Percentiles rank a stretch among this genome's conserved stretches.
Evolutionary conservation across 305 asterid species (phyloP).

Genomic region (Euphrasia arctica): DNA sequence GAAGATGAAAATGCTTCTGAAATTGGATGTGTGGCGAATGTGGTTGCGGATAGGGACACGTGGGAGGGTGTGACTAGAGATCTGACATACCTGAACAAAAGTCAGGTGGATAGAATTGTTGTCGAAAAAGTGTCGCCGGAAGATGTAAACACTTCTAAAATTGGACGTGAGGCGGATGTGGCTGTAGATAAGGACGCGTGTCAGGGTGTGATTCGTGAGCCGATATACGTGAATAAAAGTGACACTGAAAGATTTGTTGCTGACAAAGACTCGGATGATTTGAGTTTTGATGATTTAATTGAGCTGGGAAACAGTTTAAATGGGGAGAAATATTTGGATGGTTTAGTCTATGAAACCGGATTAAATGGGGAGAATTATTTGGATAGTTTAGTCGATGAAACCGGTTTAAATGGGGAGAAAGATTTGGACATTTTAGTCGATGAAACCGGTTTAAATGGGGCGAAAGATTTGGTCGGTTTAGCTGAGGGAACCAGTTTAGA

Average conservation of each 20-base stretch:
- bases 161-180: constrained; percentile 17
- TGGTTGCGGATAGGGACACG: background rate
- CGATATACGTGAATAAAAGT: constrained; percentile 18
- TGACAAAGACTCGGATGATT: constrained; percentile 23
- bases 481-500: too few relatives aligned
- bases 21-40: constrained; percentile 11
- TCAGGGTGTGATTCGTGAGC: constrained; percentile 25
- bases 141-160: constrained; percentile 15
- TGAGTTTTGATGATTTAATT: background rate
- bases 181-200: constrained; percentile 26
- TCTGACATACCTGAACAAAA: background rate
- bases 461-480: too few relatives aligned
- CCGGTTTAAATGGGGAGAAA: constrained; percentile 22
- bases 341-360: background rate
- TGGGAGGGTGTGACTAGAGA: background rate
- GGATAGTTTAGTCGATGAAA: constrained; percentile 20
- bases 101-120: background rate
- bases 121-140: constrained; percentile 2
- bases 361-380: background rate
- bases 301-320: constrained; percentile 23
- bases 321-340: constrained; percentile 18
- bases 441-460: too few relatives aligned
- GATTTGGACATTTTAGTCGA: background rate
- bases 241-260: constrained; percentile 15
- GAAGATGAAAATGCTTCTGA: constrained; percentile 25